Base-by-base conservation (phyloP, 1,139 yeast genomes). In the Meyerozyma guilliermondii region DNA sequence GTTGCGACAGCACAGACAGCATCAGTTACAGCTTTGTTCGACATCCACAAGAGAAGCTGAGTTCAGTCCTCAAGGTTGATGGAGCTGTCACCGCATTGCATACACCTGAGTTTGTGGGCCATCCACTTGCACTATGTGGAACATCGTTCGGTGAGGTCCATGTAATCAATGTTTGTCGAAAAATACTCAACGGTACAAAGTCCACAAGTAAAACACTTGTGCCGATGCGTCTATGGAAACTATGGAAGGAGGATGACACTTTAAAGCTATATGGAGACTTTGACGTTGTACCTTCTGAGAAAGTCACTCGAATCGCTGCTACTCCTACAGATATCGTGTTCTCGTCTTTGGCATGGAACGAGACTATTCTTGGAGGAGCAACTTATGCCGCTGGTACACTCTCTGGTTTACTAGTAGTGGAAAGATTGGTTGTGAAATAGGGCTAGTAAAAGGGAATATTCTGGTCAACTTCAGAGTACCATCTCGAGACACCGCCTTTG, bases 401-500 rank as follows among this genome's bases (percentile, higher is more conserved):
- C 6, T 67, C 80, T 4, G 97, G 96, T 0, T 53, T 88, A 22
- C 52, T 88, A 7, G 66, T 88, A 1, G 55, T 88, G 14, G 95
- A 86, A 49, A 65, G 76, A 48, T 59, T 83, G 40, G 74, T 65
- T 45, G 68, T 33, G 11, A 22, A 20, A 4, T 20, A 20, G 22
- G 6, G 22, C 57, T 62, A 89, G 55, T 89, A 91, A 38, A 73
- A 71, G 5, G 97, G 97, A 41, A 89, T 73, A 0, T 54, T 53
- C 0, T 69, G 60, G 52, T 89, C 92, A 3, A 87, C 68, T 0
- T 71, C 69, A 16, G 66, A 71, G 43, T 86, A 74, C 88, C 96
- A 92, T 51, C 70, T 73, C 45, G 74, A 69, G 28, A 89, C 65
- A 0, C 98, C 98, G 1, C 98, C 98, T 11, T 60, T 67, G 5